phyloP scores from a whole-genome alignment of 495 filamentous ascomycete species.

The Massariosphaeria phaeospora region DNA sequence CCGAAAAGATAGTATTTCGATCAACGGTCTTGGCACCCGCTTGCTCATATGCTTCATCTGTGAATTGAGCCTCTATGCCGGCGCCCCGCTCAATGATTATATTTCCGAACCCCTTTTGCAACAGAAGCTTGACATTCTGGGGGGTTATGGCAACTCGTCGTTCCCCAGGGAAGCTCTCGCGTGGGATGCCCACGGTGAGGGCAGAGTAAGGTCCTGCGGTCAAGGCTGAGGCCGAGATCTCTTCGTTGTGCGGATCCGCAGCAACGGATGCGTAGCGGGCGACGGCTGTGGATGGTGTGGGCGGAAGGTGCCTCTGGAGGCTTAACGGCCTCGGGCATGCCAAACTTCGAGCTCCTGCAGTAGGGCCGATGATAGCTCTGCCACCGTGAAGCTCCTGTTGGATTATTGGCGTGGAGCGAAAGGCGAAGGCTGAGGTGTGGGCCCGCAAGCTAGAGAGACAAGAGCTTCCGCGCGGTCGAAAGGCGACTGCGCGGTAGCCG shows the following conservation, averaged over 20 bases:
- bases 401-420: constrained; percentile 8
- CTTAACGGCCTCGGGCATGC: constrained; percentile 14
- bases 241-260: constrained; percentile 28
- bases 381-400: constrained; percentile 6
- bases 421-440: constrained; percentile 13
- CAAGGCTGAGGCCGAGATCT: constrained; percentile 24
- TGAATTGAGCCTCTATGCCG: constrained; percentile 66
- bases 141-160: constrained; percentile 75
- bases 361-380: not conserved
- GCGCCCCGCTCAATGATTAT: constrained; percentile 71
- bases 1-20: constrained; percentile 55
- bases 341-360: constrained; percentile 7
- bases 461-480: constrained; percentile 16
- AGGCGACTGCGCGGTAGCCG: constrained; percentile 11
- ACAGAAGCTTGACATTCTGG: constrained; percentile 66
- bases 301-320: constrained; percentile 27
- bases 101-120: constrained; percentile 72
- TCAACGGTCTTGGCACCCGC: constrained; percentile 70
- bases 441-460: constrained; percentile 16
- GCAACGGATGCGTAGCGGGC: constrained; percentile 29
- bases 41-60: constrained; percentile 63
- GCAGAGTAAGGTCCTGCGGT: constrained; percentile 59
- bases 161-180: constrained; percentile 65
- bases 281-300: constrained; percentile 10
- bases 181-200: constrained; percentile 65